Evolutionary conservation across 257 asterid genomes (phyloP).

Genomic region (Eustoma russellianum): DNA sequence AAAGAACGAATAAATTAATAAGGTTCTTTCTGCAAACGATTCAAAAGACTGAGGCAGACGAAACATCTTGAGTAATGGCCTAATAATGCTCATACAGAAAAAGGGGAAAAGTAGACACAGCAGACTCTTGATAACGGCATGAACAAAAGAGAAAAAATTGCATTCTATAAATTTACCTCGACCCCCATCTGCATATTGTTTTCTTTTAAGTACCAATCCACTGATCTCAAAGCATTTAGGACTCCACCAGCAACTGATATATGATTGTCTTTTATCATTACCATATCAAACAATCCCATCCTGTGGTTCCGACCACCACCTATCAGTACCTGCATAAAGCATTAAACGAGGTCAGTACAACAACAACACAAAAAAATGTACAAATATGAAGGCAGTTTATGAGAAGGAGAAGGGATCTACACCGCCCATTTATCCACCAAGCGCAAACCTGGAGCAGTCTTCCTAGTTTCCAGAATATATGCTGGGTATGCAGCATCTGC

Average conservation of each 20-base stretch:
- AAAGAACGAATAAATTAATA: too few relatives aligned
- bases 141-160: too few relatives aligned
- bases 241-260: constrained; percentile 86
- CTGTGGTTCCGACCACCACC: constrained; percentile 97
- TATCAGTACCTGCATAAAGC: constrained; percentile 50
- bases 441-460: constrained; percentile 95
- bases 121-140: too few relatives aligned
- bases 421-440: constrained; percentile 99
- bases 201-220: constrained; percentile 59
- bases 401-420: constrained; percentile 35
- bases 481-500: constrained; percentile 95
- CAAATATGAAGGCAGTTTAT: background rate
- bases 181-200: constrained; percentile 80
- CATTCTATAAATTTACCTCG: constrained; percentile 42
- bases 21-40: too few relatives aligned
- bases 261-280: constrained; percentile 97
- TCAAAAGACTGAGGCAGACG: too few relatives aligned
- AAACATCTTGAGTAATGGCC: too few relatives aligned
- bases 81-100: background rate
- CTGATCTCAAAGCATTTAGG: constrained; percentile 64
- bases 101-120: background rate
- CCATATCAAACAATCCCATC: constrained; percentile 97
- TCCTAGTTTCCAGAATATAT: constrained; percentile 75
- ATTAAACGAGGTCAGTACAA: constrained; percentile 3
- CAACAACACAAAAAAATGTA: constrained; percentile 3